phyloP scores from a whole-genome alignment of 2,329 filamentous ascomycete genomes.

The Alternaria sp. region DNA sequence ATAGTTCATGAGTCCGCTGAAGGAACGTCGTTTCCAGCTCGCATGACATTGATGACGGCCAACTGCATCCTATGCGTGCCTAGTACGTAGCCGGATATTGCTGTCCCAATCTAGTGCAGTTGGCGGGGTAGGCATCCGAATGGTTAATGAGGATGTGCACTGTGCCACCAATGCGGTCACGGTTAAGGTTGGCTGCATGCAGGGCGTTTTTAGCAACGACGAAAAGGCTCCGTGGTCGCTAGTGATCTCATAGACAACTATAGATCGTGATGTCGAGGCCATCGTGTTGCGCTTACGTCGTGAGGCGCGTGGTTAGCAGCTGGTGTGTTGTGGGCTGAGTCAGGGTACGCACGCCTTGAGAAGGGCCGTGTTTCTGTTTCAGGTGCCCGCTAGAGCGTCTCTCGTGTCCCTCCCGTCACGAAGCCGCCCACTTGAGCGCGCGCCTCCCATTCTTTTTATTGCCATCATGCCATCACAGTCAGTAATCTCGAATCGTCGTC shows the following conservation, averaged over 20 bases:
- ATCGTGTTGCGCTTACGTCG: not conserved
- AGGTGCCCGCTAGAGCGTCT: constrained; percentile 15
- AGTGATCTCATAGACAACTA: constrained; percentile 3
- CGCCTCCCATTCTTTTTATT: constrained; percentile 24
- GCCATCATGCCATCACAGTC: constrained; percentile 19
- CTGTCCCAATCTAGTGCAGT: constrained; percentile 1
- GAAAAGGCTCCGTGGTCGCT: not conserved
- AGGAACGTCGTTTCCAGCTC: constrained; percentile 4
- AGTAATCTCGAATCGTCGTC: constrained; percentile 21
- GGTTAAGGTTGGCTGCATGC: constrained; percentile 5
- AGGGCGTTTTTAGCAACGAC: constrained; percentile 15
- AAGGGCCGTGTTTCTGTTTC: constrained; percentile 22
- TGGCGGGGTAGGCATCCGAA: constrained; percentile 10
- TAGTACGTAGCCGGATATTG: constrained; percentile 1
- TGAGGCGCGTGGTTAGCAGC: constrained; percentile 13
- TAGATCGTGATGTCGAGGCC: constrained; percentile 8
- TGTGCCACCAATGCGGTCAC: constrained; percentile 14
- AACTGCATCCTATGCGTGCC: constrained; percentile 1
- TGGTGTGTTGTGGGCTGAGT: constrained; percentile 15
- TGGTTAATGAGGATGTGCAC: constrained; percentile 8
- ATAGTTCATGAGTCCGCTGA: not conserved
- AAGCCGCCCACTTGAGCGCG: constrained; percentile 28
- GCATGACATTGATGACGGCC: constrained; percentile 13
- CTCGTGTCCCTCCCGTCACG: constrained; percentile 17
- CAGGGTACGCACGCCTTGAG: constrained; percentile 15